Evolutionary conservation across 2,329 filamentous ascomycete species (phyloP).

Genomic region (Exophiala spinifera): DNA sequence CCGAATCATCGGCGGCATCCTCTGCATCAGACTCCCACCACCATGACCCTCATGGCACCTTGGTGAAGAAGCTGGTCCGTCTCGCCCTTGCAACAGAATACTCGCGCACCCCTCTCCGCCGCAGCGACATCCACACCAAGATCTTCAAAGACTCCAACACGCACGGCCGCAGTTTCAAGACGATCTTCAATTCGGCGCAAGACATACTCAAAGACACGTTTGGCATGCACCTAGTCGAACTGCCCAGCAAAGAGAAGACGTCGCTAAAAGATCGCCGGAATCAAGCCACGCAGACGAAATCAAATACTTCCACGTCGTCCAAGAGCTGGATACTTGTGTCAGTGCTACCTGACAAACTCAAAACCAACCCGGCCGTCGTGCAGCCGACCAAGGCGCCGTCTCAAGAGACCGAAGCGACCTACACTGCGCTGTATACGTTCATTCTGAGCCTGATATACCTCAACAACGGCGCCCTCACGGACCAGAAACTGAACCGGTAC

Average conservation of each 20-base stretch:
- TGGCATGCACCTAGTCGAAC: constrained; percentile 88
- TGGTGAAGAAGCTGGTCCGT: constrained; percentile 62
- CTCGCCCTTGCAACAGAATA: constrained; percentile 61
- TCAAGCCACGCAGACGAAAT: constrained; percentile 41
- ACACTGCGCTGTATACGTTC: constrained; percentile 76
- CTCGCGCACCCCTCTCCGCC: constrained; percentile 55
- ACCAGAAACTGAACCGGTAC: constrained; percentile 74
- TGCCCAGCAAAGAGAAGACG: constrained; percentile 76
- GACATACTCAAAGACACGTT: constrained; percentile 66
- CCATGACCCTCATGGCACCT: constrained; percentile 35
- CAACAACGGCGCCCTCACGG: constrained; percentile 67
- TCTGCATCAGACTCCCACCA: constrained; percentile 13
- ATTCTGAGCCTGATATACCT: constrained; percentile 75
- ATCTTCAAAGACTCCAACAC: constrained; percentile 60
- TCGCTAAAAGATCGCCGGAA: constrained; percentile 54
- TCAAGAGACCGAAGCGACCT: constrained; percentile 68
- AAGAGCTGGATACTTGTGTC: constrained; percentile 76
- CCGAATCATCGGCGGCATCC: constrained; percentile 7
- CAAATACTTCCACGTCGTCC: constrained; percentile 51
- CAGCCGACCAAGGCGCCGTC: constrained; percentile 65
- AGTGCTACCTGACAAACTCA: constrained; percentile 66
- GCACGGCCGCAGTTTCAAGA: constrained; percentile 64
- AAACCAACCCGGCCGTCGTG: constrained; percentile 60
- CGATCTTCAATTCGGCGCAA: constrained; percentile 75
- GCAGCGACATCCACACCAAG: constrained; percentile 58